phyloP scores from a whole-genome alignment of 345 rosid species.

The Citrus glauca region DNA sequence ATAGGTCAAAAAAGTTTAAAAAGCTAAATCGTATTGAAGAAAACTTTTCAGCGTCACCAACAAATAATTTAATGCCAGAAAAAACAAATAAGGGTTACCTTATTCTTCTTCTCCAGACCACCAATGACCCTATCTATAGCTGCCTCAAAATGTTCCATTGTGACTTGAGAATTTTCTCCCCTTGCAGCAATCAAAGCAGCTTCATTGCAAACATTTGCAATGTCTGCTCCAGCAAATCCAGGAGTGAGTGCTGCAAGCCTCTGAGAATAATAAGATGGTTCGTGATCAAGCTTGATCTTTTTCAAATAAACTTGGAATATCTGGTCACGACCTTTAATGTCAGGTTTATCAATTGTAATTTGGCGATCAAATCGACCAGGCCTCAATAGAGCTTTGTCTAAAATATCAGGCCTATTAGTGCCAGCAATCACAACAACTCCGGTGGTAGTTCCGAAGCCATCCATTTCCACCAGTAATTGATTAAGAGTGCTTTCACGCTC shows the following conservation, averaged over 20 bases:
- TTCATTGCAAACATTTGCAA: constrained; percentile 94
- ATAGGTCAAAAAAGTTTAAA: neutral
- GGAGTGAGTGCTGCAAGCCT: constrained; percentile 95
- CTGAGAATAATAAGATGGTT: constrained; percentile 75
- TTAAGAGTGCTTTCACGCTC: constrained; percentile 97
- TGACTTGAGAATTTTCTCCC: constrained; percentile 44
- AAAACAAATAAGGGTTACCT: constrained; percentile 33
- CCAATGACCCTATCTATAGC: constrained; percentile 97
- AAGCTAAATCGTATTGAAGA: neutral
- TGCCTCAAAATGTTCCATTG: constrained; percentile 84
- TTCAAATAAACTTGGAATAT: constrained; percentile 78
- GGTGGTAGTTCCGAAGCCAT: constrained; percentile 91
- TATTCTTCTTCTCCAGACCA: constrained; percentile 96
- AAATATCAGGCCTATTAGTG: constrained; percentile 92
- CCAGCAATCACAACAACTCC: constrained; percentile 98
- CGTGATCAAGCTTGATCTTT: constrained; percentile 77
- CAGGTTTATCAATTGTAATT: constrained; percentile 85
- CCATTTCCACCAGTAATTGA: constrained; percentile 95
- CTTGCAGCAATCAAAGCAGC: constrained; percentile 95
- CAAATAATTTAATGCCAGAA: neutral
- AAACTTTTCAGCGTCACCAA: neutral
- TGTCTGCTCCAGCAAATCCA: constrained; percentile 97
- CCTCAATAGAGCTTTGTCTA: constrained; percentile 85
- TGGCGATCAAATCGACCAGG: constrained; percentile 95
- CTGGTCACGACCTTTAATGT: constrained; percentile 88